Evolutionary conservation across 495 filamentous ascomycete species (phyloP), one percentile per base, ranked within the genome.

Genomic region (Podospora pseudocomata): DNA sequence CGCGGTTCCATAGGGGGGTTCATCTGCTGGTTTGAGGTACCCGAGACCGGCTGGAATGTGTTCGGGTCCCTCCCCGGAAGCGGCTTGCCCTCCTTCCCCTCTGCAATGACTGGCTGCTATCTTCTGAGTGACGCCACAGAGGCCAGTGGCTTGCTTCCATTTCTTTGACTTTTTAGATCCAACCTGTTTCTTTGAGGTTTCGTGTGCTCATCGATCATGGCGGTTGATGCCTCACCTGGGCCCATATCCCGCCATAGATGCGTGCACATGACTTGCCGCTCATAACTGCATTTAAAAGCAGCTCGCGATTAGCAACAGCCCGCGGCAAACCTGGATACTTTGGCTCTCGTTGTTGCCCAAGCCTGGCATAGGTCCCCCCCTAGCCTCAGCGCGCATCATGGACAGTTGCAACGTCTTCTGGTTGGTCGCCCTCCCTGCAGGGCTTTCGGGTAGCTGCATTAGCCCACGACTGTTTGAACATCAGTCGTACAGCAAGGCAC

Each of bases 381-480:
- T 23, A 16, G 7, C 23, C 20, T 49, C 39, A 49, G 18, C 39
- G 9, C 2, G 4, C 27, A 30, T 60, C 60, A 30, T 65, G 55
- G 18, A 39, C 39, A 59, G 34, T 64, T 23, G 55, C 6, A 26
- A 27, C 16, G 20, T 11, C 64, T 9, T 64, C 18, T 67, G 65
- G 67, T 66, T 70, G 64, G 68, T 54, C 61, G 16, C 27, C 28
- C 49, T 19, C 68, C 53, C 57, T 74, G 70, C 70, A 68, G n/a
- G 66, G 63, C 70, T 65, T 49, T 15, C 77, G 79, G 80, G 65
- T 75, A 73, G 66, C 70, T 74, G 78, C 80, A 81, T 79, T 81
- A 79, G 80, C 67, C 65, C 66, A 68, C 72, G 74, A 69, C 79
- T 81, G 80, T 81, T 82, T 81, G 80, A 79, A 80, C 79, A 67